phyloP scores from a whole-genome alignment of 768 basidiomycete genomes.

The Russula sp. region DNA sequence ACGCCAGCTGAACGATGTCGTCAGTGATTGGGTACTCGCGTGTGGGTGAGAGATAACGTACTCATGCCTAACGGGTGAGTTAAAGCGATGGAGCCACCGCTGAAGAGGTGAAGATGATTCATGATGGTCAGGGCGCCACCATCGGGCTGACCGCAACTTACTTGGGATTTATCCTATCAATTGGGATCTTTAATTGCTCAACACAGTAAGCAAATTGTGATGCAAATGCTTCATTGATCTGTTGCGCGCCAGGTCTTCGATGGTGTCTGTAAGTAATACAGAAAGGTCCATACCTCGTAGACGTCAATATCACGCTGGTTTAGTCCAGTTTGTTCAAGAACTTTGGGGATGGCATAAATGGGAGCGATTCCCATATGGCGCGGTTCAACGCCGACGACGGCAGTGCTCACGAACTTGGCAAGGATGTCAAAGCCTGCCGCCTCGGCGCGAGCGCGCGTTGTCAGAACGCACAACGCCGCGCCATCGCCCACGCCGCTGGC shows the following conservation, averaged over 20 bases:
- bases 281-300: conserved; percentile 51
- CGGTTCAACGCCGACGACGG: conserved; percentile 78
- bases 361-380: conserved; percentile 76
- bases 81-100: conserved; percentile 81
- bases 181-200: conserved; percentile 67
- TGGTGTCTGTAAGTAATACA: neutral
- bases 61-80: conserved; percentile 84
- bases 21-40: conserved; percentile 23
- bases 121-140: neutral
- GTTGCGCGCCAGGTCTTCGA: neutral
- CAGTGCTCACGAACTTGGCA: conserved; percentile 74
- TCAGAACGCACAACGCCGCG: conserved; percentile 77
- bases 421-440: conserved; percentile 71
- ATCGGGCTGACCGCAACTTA: conserved; percentile 34
- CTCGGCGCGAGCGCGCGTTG: conserved; percentile 72
- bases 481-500: conserved; percentile 91
- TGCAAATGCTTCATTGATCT: conserved; percentile 91
- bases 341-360: conserved; percentile 62
- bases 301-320: conserved; percentile 68
- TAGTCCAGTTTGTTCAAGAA: conserved; percentile 55
- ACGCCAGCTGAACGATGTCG: conserved; percentile 52
- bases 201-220: conserved; percentile 93
- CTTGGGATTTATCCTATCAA: conserved; percentile 84
- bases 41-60: conserved; percentile 32
- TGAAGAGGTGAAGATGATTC: conserved; percentile 30